phyloP scores from a whole-genome alignment of 2,329 filamentous ascomycete species.

The Phialemoniopsis sp. region DNA sequence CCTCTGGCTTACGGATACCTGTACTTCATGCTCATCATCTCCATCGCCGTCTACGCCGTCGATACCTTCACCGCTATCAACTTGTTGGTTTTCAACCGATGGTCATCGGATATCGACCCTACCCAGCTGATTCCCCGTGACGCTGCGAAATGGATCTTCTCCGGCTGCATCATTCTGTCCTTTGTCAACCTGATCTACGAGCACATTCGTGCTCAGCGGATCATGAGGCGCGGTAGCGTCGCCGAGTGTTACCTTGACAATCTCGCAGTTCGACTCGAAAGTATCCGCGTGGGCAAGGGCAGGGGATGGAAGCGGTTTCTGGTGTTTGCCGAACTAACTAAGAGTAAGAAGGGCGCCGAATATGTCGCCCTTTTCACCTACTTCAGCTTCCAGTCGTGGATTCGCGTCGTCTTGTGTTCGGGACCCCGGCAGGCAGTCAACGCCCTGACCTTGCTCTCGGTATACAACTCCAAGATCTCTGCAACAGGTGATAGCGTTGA shows the following conservation, averaged over 20 bases:
- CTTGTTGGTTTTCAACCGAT: conserved; percentile 81
- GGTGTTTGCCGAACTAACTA: conserved; percentile 88
- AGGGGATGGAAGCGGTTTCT: conserved; percentile 85
- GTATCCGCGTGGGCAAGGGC: conserved; percentile 68
- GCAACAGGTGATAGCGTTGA: conserved; percentile 51
- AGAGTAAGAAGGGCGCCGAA: conserved; percentile 85
- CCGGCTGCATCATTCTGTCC: conserved; percentile 85
- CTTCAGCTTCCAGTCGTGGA: conserved; percentile 74
- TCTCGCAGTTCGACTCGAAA: conserved; percentile 79
- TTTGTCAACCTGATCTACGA: conserved; percentile 79
- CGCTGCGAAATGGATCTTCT: conserved; percentile 92
- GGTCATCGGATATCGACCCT: conserved; percentile 80
- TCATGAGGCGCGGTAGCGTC: conserved; percentile 81
- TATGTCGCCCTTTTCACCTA: conserved; percentile 90
- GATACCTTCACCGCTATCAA: conserved; percentile 94
- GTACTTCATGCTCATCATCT: conserved; percentile 74
- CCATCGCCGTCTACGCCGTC: conserved; percentile 79
- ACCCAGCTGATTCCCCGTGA: conserved; percentile 63
- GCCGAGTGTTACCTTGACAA: conserved; percentile 90
- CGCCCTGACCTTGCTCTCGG: conserved; percentile 79
- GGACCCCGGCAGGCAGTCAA: conserved; percentile 91
- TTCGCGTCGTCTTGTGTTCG: conserved; percentile 85
- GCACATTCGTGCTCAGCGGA: conserved; percentile 72
- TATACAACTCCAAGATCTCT: conserved; percentile 73
- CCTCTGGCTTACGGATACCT: conserved; percentile 81